These are phyloP conservation scores for Bothriochloa decipiens DNA, from an alignment of 176 grass and related monocot species.

Conservation along the genomic window DNA sequence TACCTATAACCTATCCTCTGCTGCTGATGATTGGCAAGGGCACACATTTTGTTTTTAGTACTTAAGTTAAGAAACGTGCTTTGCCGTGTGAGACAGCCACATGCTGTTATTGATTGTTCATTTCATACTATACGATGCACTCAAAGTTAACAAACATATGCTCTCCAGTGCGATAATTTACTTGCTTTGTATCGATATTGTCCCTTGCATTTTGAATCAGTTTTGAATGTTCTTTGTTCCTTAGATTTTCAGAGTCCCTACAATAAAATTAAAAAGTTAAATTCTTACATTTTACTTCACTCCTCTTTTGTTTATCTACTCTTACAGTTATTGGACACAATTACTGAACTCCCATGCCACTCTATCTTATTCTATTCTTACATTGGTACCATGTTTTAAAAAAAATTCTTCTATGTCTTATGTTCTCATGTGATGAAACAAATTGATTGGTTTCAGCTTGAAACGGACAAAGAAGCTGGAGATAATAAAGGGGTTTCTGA, in stretches of 20 bases:
- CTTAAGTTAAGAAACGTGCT: conserved; percentile 4
- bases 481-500: conserved; percentile 84
- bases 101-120: background rate
- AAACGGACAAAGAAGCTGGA: conserved; percentile 91
- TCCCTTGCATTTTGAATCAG: background rate
- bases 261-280: background rate
- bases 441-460: conserved; percentile 56
- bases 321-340: background rate
- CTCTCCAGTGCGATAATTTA: conserved; percentile 4
- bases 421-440: conserved; percentile 31
- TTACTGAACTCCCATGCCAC: background rate
- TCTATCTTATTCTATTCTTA: background rate
- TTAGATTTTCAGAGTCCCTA: background rate
- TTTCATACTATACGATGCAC: background rate
- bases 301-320: conserved; percentile 28
- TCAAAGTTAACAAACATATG: background rate
- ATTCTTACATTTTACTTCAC: background rate
- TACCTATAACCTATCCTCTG: background rate
- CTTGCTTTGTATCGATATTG: background rate
- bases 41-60: conserved; percentile 18
- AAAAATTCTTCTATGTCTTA: conserved; percentile 26
- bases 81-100: background rate
- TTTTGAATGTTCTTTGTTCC: background rate
- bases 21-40: conserved; percentile 3
- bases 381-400: conserved; percentile 8